Conservation (phyloP, 2,329 filamentous ascomycete species). For the Colletotrichum tabaci region DNA sequence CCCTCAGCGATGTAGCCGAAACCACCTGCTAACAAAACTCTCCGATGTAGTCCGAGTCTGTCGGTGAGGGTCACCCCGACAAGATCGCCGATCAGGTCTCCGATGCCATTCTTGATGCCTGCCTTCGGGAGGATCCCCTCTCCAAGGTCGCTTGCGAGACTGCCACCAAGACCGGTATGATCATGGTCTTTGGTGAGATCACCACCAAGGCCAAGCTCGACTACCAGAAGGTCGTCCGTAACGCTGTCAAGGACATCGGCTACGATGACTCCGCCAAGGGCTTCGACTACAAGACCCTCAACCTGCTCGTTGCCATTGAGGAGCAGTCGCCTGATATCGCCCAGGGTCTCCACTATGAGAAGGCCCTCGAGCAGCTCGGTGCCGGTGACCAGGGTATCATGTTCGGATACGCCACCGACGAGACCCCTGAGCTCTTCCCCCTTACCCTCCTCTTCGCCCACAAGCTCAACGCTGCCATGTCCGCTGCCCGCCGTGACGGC, state of each 20-base stretch:
- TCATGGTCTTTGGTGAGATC: slow-evolving; percentile 99
- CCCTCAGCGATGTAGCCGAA: slow-evolving; percentile 5
- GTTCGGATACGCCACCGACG: slow-evolving; percentile 99
- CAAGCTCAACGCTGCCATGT: slow-evolving; percentile 98
- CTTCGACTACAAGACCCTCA: slow-evolving; percentile 99
- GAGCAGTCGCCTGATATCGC: slow-evolving; percentile 99
- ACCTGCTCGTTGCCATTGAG: slow-evolving; percentile 98
- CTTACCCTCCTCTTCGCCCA: slow-evolving; percentile 95
- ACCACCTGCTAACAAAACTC: slow-evolving; percentile 41
- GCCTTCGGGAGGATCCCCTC: slow-evolving; percentile 91
- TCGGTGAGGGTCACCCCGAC: slow-evolving; percentile 92
- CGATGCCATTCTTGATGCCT: slow-evolving; percentile 98
- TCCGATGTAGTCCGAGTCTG: slow-evolving; percentile 80
- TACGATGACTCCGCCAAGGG: slow-evolving; percentile 98
- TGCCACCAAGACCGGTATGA: slow-evolving; percentile 99
- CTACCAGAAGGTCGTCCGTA: slow-evolving; percentile 98
- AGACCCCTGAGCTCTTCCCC: slow-evolving; percentile 97
- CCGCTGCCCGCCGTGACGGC: slow-evolving; percentile 87
- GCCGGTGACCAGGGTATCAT: slow-evolving; percentile 99
- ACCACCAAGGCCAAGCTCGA: slow-evolving; percentile 95
- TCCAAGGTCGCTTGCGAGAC: slow-evolving; percentile 99
- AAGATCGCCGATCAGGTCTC: slow-evolving; percentile 99
- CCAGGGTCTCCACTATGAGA: slow-evolving; percentile 98
- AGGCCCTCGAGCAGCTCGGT: slow-evolving; percentile 97
- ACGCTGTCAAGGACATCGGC: slow-evolving; percentile 97